Base-by-base conservation (phyloP, 495 filamentous ascomycete species). In the Penicillium herquei region DNA sequence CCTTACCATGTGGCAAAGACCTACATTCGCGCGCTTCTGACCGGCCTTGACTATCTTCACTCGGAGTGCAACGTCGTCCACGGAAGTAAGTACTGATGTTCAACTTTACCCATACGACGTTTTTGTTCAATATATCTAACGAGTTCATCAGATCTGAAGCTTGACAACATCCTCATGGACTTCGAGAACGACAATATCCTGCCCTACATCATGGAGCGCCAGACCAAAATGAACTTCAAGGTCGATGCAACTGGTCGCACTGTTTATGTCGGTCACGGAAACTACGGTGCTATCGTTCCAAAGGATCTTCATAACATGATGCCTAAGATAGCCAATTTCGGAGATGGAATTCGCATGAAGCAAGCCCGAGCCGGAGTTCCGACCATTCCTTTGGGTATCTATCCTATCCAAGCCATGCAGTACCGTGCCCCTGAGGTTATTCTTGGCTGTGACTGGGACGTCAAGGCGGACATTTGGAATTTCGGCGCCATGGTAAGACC, bases 311-410 rank as follows among this genome's bases (percentile, higher is more conserved):
- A n/a, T n/a, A n/a, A n/a, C n/a, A n/a, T n/a, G n/a, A n/a, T n/a
- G n/a, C 21, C 21, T 26, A 52, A 48, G 37, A 56, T 26, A 56
- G 8, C 63, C 64, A 40, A 34, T 58, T 13, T 64, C 61, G 54
- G 90, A 91, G 73, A 90, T 93, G 87, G 88, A 1, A 81, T 86
- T 67, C 86, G 86, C 41, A 55, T 61, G 46, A 50, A 61, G 14
- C n/a, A 32, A 45, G 18, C 41, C 34, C 14, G 33, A 40, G 42
- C 35, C 16, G 55, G 57, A 40, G 32, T 30, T n/a, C 34, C 7
- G 11, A 43, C 43, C 14, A 13, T 40, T 9, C 30, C 21, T 30
- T 11, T 54, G 17, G 55, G 50, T 1, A 39, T 53, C n/a, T 55
- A 66, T 57, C 66, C 61, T 13, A 71, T 71, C 18, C 64, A 70